Evolutionary conservation across 371 early-diverging fungal genomes (phyloP).

Genomic region (Batrachochytrium dendrobatidis): DNA sequence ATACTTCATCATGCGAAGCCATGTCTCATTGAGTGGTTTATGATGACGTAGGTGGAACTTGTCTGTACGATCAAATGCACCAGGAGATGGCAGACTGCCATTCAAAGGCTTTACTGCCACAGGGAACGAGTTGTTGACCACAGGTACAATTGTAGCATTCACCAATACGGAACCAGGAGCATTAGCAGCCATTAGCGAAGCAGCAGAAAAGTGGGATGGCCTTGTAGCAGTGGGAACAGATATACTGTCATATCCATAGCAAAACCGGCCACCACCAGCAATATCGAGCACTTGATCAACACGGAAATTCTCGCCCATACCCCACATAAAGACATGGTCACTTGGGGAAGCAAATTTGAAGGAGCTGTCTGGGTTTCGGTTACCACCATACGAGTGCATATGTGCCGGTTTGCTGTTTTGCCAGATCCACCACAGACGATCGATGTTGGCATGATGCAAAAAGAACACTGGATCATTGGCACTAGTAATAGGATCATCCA

Average conservation of each 20-base stretch:
- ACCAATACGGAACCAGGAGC: not conserved
- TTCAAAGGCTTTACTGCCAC: not conserved
- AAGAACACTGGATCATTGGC: conserved; percentile 48
- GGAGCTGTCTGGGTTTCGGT: not conserved
- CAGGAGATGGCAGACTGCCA: conserved; percentile 8
- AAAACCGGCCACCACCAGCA: not conserved
- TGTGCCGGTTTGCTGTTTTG: conserved; percentile 18
- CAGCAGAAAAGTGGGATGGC: not conserved
- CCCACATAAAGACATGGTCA: not conserved
- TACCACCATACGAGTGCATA: conserved; percentile 5
- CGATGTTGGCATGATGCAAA: conserved; percentile 46
- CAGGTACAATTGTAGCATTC: not conserved
- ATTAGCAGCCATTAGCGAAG: not conserved
- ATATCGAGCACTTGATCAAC: not conserved
- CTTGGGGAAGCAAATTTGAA: not conserved
- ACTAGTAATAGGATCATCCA: conserved; percentile 3
- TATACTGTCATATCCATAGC: not conserved
- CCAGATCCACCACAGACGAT: conserved; percentile 45
- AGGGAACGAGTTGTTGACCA: not conserved
- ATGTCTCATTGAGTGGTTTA: not conserved
- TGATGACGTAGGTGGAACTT: conserved; percentile 17
- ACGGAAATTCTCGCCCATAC: not conserved
- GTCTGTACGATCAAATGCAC: conserved; percentile 23
- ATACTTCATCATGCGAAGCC: conserved; percentile 13
- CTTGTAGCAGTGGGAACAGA: not conserved